Base-by-base conservation (phyloP, 768 basidiomycete genomes). In the Amanita subjunquillea region DNA sequence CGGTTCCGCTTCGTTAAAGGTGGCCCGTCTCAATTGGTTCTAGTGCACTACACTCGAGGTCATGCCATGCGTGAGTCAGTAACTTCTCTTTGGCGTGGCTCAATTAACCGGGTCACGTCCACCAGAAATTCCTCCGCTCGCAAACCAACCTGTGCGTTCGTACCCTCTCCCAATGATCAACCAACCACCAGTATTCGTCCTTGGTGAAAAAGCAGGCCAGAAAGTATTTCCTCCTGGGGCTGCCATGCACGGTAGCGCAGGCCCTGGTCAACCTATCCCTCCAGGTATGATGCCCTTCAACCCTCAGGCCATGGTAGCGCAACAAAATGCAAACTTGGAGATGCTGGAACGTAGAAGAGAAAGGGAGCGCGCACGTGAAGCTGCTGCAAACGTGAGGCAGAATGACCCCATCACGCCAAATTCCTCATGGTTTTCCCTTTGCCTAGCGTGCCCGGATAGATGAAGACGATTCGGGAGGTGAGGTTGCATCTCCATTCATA, bases 21-120 rank as follows among this genome's bases (percentile, higher is more conserved):
- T 27, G 86, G 87, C 0, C 79, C 87, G 59, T 76, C 82, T 0
- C 78, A 80, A 50, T 75, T 91, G n/a, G 72, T 83, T 15, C 77
- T 91, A 4, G 77, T 89, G 0, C 87, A 91, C 60, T 91, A 91
- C 61, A 72, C 78, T 29, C 79, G 85, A 58, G 85, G 83, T 4
- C 80, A 75, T 9, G 56, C 72, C 7, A 71, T 75, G 43, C 75
- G 87, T 89, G 64, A 66, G 86, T 76, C 59, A 50, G 40, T 51
- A 23, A 53, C 51, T 44, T 56, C 47, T 49, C 46, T 47, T 36
- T 41, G 37, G 37, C 48, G 4, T 44, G 20, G 13, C 50, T 36
- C 34, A 23, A 9, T 30, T 30, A 45, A 40, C 36, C 3, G 2
- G 25, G 15, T 37, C 12, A 2, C 20, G 6, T 36, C 8, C 36